Conservation (phyloP, 768 basidiomycete species). For the Artomyces pyxidatus region DNA sequence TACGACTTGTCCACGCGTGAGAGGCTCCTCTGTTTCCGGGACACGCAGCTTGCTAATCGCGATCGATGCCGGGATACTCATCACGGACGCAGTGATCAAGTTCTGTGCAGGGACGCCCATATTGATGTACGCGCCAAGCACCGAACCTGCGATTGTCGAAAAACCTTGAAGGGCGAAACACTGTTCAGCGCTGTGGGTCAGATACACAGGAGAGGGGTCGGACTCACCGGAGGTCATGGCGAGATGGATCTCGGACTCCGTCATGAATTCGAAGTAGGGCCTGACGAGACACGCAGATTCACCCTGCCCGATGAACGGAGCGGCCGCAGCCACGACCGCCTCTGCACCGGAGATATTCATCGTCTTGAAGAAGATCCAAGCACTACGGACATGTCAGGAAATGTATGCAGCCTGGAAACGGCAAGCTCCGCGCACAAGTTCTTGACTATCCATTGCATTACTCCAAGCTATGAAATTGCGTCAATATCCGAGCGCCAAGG, state of each 20-base stretch:
- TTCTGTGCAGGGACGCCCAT: conserved; percentile 75
- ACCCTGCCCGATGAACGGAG: conserved; percentile 88
- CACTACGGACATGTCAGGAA: conserved; percentile 35
- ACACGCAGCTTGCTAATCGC: conserved; percentile 83
- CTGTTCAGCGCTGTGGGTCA: neutral
- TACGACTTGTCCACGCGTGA: conserved; percentile 74
- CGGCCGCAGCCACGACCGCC: conserved; percentile 86
- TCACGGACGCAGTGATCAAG: conserved; percentile 81
- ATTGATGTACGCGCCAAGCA: conserved; percentile 74
- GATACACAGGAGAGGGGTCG: too few species aligned
- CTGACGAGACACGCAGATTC: conserved; percentile 82
- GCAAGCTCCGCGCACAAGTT: conserved; percentile 49
- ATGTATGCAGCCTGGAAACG: neutral
- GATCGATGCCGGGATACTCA: conserved; percentile 94
- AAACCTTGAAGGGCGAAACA: conserved; percentile 37
- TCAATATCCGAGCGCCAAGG: neutral
- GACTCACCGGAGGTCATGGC: conserved; percentile 77
- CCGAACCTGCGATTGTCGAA: conserved; percentile 88
- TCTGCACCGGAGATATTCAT: conserved; percentile 90
- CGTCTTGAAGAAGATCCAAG: conserved; percentile 90
- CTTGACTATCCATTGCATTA: conserved; percentile 91
- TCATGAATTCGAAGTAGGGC: conserved; percentile 82
- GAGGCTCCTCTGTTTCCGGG: conserved; percentile 79
- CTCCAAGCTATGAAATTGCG: conserved; percentile 41
- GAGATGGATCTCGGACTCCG: conserved; percentile 77